Percentiles rank a stretch among this genome's conserved stretches.
Evolutionary conservation across 495 filamentous ascomycete species (phyloP).

Genomic region (Lepidopterella palustris): DNA sequence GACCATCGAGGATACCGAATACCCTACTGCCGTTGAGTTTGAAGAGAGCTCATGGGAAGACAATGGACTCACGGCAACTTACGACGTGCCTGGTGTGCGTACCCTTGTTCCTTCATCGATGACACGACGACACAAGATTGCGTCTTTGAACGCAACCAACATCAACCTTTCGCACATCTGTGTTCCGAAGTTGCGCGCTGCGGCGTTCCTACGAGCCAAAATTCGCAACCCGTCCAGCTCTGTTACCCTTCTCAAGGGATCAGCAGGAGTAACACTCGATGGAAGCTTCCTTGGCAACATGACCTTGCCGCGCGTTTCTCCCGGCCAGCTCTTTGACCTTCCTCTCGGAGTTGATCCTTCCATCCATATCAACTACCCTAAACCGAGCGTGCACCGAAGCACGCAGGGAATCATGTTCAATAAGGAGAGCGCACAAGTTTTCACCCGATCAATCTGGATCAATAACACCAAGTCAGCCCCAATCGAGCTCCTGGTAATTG

Average conservation of each 20-base stretch:
- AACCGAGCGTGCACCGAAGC: constrained; percentile 51
- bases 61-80: constrained; percentile 54
- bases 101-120: constrained; percentile 45
- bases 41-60: constrained; percentile 27
- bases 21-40: constrained; percentile 13
- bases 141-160: constrained; percentile 28
- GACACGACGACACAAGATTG: constrained; percentile 36
- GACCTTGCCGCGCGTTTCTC: constrained; percentile 49
- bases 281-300: constrained; percentile 60
- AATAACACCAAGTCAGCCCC: constrained; percentile 50
- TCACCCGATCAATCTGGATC: constrained; percentile 51
- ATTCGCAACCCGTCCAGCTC: constrained; percentile 50
- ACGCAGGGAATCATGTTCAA: constrained; percentile 45
- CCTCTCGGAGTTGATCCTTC: constrained; percentile 60
- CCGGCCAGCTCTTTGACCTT: constrained; percentile 55
- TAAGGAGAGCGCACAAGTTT: constrained; percentile 54
- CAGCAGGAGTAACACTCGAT: constrained; percentile 59
- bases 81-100: constrained; percentile 51
- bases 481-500: constrained; percentile 52
- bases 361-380: constrained; percentile 55
- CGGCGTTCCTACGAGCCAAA: constrained; percentile 59
- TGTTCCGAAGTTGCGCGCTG: constrained; percentile 59
- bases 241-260: constrained; percentile 55
- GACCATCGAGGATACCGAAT: not conserved
- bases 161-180: constrained; percentile 49